Conservation (phyloP, 441 rosid genomes). For the Raphanus hybrid region DNA sequence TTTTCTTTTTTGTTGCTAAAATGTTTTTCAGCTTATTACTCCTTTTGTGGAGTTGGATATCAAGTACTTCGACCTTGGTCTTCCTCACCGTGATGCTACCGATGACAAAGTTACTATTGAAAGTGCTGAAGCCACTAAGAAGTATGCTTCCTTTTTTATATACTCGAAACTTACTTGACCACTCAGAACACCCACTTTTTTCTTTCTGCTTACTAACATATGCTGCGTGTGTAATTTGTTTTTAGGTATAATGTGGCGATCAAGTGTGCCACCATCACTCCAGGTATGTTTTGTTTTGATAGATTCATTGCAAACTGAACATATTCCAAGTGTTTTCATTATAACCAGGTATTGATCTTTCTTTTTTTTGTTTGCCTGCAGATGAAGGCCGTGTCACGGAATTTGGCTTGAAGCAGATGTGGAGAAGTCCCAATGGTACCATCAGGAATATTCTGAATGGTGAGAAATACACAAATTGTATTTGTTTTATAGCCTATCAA, state of each 20-base stretch:
- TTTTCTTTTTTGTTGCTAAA: neutral
- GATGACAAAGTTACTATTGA: constrained; percentile 88
- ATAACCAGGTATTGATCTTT: neutral
- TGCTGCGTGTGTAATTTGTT: neutral
- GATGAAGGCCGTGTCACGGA: constrained; percentile 96
- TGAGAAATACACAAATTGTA: constrained; percentile 33
- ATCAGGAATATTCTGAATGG: constrained; percentile 96
- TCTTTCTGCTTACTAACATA: neutral
- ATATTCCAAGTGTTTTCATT: neutral
- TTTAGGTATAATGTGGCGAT: constrained; percentile 94
- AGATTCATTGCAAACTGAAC: neutral
- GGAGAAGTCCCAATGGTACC: constrained; percentile 98
- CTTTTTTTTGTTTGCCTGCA: constrained; percentile 28
- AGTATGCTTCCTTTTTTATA: constrained; percentile 37
- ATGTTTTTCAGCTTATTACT: constrained; percentile 67
- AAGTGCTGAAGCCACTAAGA: constrained; percentile 91
- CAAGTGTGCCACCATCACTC: constrained; percentile 98
- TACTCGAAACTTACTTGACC: constrained; percentile 6
- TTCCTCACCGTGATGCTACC: constrained; percentile 90
- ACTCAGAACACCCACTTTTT: neutral
- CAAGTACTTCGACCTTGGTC: constrained; percentile 95
- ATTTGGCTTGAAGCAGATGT: constrained; percentile 88
- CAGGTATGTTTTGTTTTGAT: constrained; percentile 55
- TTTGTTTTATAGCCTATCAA: constrained; percentile 24
- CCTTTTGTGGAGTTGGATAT: constrained; percentile 95